Base-by-base conservation (phyloP, 2,329 filamentous ascomycete genomes). In the Ceratocystis papillata region DNA sequence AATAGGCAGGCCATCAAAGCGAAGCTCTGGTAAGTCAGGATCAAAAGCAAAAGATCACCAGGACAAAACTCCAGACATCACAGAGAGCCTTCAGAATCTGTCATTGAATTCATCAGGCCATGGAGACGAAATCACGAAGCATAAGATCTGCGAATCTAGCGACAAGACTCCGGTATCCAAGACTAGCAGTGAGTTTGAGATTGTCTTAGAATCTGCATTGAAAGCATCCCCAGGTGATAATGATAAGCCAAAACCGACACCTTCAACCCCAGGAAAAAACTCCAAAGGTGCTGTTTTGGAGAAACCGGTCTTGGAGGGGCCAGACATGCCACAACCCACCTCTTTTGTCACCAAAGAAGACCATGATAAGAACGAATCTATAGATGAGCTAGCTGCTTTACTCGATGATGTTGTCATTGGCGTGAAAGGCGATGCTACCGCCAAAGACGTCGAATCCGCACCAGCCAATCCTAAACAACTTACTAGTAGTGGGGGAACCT, bases 61-160 rank as follows among this genome's bases (percentile, higher is more conserved):
- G 30, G 57, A 45, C 6, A 62, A 62, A 45, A 53, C 57, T 2
- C 41, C 37, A 37, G 28, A 33, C 28, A 53, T 66, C 22, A 53
- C 44, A 30, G 60, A 62, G 15, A 61, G 37, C 6, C 50, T 66
- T 3, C 33, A 30, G n/a, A 61, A 66, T 41, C n/a, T 66, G 59
- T 33, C 59, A 50, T 20, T 66, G 46, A 30, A 44, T 46, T 25
- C 59, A 22, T 41, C 48, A 15, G 30, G 15, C 15, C 22, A 28
- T 1, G 55, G 15, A 8, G 28, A 6, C 30, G 28, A 59, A 33
- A 15, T 12, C 17, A 20, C 30, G 28, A 37, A 37, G 17, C 6
- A 8, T 8, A 50, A 37, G 20, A 33, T 20, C 20, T 28, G 2
- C 41, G 15, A 63, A 12, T 50, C 44, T 63, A 17, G 28, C 17